These are phyloP conservation scores for Xylariales sp. DNA, from an alignment of 2,329 filamentous ascomycete genomes.

Conservation along the genomic window DNA sequence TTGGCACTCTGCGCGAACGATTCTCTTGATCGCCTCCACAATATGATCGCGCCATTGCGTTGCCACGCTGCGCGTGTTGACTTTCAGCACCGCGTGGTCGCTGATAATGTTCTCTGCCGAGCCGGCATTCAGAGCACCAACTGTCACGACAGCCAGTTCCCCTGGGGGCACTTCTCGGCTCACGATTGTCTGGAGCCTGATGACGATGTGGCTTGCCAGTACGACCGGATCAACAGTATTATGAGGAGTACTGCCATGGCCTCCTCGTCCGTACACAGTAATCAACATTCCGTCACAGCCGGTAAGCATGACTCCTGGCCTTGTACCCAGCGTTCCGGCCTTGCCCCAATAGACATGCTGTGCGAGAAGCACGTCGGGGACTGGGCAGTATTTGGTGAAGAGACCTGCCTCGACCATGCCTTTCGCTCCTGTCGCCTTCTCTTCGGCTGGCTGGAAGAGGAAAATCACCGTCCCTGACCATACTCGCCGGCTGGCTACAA, in stretches of 20 bases:
- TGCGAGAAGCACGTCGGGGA: conserved; percentile 33
- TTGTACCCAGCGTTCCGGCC: conserved; percentile 27
- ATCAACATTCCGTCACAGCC: conserved; percentile 24
- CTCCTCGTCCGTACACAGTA: conserved; percentile 33
- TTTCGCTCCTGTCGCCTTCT: conserved; percentile 54
- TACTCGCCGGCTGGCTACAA: conserved; percentile 35
- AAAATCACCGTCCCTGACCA: conserved; percentile 63
- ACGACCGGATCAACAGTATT: conserved; percentile 41
- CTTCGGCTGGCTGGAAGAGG: conserved; percentile 65
- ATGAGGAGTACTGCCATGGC: conserved; percentile 39
- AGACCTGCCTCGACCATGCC: conserved; percentile 34
- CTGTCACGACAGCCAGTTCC: conserved; percentile 39
- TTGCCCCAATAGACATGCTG: conserved; percentile 25
- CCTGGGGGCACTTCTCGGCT: conserved; percentile 25
- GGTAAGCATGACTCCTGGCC: conserved; percentile 20
- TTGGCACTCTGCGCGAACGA: conserved; percentile 48
- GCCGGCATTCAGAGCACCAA: conserved; percentile 38
- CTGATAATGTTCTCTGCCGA: conserved; percentile 40
- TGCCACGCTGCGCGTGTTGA: conserved; percentile 35
- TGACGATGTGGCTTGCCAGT: conserved; percentile 35
- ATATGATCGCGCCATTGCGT: conserved; percentile 28
- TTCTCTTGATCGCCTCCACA: conserved; percentile 30
- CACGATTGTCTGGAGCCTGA: conserved; percentile 29
- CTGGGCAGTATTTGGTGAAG: conserved; percentile 22
- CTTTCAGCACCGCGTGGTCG: conserved; percentile 32